Percentiles rank a stretch among this genome's conserved stretches.
These are phyloP conservation scores for Hanseniaspora clermontiae DNA, from an alignment of 805 yeast species.

Conservation along the genomic window DNA sequence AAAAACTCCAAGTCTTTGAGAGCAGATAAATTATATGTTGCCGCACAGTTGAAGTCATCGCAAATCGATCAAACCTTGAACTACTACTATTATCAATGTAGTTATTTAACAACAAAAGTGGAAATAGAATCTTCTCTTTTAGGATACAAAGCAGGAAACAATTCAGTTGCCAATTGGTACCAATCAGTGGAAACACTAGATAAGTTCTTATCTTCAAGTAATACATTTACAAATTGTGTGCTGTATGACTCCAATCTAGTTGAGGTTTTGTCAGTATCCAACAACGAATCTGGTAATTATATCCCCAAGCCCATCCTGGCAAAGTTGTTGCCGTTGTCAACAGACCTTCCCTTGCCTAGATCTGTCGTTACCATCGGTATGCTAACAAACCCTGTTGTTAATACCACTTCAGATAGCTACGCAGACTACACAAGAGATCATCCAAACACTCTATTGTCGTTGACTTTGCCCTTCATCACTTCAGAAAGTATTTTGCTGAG, in stretches of 20 bases:
- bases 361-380: slow-evolving; percentile 35
- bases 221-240: slow-evolving; percentile 48
- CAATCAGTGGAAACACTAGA: slow-evolving; percentile 38
- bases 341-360: slow-evolving; percentile 36
- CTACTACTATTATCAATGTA: slow-evolving; percentile 53
- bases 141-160: slow-evolving; percentile 60
- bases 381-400: slow-evolving; percentile 53
- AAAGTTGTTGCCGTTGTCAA: slow-evolving; percentile 39
- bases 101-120: slow-evolving; percentile 50
- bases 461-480: slow-evolving; percentile 65
- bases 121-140: slow-evolving; percentile 48
- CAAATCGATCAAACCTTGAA: slow-evolving; percentile 61
- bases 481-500: slow-evolving; percentile 55
- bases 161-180: slow-evolving; percentile 37
- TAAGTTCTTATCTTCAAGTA: slow-evolving; percentile 53
- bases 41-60: slow-evolving; percentile 68
- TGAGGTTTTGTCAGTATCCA: slow-evolving; percentile 35
- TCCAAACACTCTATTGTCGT: slow-evolving; percentile 44
- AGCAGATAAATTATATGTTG: slow-evolving; percentile 59
- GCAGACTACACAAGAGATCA: background rate
- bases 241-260: slow-evolving; percentile 50
- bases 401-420: slow-evolving; percentile 23
- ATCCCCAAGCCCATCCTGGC: slow-evolving; percentile 27
- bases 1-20: slow-evolving; percentile 47
- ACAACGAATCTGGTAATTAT: slow-evolving; percentile 30